Evolutionary conservation across 352 stramenopile genomes (phyloP).

Genomic region (Phytophthora hibernalis): DNA sequence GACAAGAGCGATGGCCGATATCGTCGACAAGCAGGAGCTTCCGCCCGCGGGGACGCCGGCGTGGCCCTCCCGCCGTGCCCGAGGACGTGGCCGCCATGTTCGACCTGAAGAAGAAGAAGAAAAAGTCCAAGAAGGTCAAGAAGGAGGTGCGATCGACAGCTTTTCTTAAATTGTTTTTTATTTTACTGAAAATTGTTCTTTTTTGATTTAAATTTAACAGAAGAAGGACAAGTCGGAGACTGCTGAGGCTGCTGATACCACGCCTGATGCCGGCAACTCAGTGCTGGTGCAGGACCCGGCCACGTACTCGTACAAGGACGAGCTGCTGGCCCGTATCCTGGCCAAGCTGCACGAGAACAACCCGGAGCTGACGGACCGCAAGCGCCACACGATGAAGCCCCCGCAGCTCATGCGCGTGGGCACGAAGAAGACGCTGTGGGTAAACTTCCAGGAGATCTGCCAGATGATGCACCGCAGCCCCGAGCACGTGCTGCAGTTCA

Average conservation of each 20-base stretch:
- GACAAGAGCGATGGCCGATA: constrained; percentile 58
- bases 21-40: constrained; percentile 56
- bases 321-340: constrained; percentile 95
- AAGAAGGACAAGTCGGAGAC: constrained; percentile 66
- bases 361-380: constrained; percentile 96
- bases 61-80: constrained; percentile 58
- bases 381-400: constrained; percentile 92
- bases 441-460: constrained; percentile 99
- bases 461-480: constrained; percentile 98
- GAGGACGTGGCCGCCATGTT: constrained; percentile 92
- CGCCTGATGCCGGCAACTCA: constrained; percentile 50
- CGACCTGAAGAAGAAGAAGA: constrained; percentile 92
- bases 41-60: constrained; percentile 41
- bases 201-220: constrained; percentile 31
- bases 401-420: constrained; percentile 92
- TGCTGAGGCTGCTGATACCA: constrained; percentile 31
- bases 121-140: constrained; percentile 94
- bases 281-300: constrained; percentile 87
- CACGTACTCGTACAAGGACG: constrained; percentile 96
- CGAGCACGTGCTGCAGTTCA: constrained; percentile 99
- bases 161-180: constrained; percentile 4
- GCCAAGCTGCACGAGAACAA: constrained; percentile 96
- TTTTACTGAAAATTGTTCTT: constrained; percentile 17
- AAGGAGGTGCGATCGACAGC: constrained; percentile 59
- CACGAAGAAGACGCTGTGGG: constrained; percentile 99